phyloP scores from a whole-genome alignment of 352 stramenopile species.

The Phytophthora ramorum region DNA sequence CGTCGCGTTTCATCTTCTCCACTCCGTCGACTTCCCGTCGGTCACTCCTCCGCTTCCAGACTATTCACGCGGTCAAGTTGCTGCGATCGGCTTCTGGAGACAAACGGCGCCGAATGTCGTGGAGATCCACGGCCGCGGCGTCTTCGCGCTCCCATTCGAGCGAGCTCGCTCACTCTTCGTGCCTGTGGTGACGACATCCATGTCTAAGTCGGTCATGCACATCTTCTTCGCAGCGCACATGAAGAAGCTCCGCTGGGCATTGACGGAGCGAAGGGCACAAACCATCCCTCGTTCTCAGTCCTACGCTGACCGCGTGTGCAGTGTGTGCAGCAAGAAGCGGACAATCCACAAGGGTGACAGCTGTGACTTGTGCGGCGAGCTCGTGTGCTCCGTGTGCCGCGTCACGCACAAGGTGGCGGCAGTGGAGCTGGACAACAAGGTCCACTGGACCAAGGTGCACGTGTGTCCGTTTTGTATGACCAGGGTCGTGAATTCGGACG shows the following conservation, averaged over 20 bases:
- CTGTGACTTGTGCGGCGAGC: slow-evolving; percentile 36
- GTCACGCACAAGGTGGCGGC: slow-evolving; percentile 42
- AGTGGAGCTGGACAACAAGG: slow-evolving; percentile 38
- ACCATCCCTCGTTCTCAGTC: slow-evolving; percentile 5
- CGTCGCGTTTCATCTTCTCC: slow-evolving; percentile 37
- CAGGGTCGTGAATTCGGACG: slow-evolving; percentile 28
- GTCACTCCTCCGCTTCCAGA: slow-evolving; percentile 25
- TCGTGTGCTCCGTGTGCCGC: slow-evolving; percentile 39
- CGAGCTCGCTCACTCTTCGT: slow-evolving; percentile 26
- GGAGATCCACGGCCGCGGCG: slow-evolving; percentile 27
- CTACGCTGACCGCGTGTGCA: slow-evolving; percentile 12
- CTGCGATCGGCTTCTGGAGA: slow-evolving; percentile 35
- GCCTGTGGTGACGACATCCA: slow-evolving; percentile 23
- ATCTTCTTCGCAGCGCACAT: slow-evolving; percentile 28
- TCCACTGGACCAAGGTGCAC: slow-evolving; percentile 31
- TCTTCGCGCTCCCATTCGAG: slow-evolving; percentile 31
- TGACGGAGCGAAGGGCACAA: slow-evolving; percentile 21
- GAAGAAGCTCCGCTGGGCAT: slow-evolving; percentile 32
- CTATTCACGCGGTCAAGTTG: slow-evolving; percentile 31
- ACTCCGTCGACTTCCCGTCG: slow-evolving; percentile 35
- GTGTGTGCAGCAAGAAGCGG: slow-evolving; percentile 28
- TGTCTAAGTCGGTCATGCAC: slow-evolving; percentile 38
- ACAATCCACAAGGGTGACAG: slow-evolving; percentile 22
- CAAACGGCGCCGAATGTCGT: slow-evolving; percentile 23
- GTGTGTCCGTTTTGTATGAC: slow-evolving; percentile 41